These are phyloP conservation scores for Limonium bicolor DNA, from an alignment of 148 eudicot species.

Conservation along the genomic window DNA sequence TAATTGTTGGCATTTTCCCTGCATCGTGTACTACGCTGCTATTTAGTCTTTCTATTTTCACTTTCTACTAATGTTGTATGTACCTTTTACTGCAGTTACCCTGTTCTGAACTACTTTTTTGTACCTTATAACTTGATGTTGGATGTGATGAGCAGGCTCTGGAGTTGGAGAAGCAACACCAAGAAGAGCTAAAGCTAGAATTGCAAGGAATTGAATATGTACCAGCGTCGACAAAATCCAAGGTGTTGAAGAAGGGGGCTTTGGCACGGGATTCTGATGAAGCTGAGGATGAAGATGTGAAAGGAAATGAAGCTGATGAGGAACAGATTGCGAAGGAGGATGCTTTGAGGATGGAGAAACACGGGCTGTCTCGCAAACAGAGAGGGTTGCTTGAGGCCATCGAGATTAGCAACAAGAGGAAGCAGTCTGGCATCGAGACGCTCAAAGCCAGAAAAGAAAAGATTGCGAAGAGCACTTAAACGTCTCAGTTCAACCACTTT, in stretches of 20 bases:
- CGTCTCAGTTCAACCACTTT: too few relatives aligned
- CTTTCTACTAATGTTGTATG: not conserved
- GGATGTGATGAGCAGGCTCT: too few relatives aligned
- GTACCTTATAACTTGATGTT: slow-evolving; percentile 6
- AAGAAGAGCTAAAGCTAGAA: slow-evolving; percentile 58
- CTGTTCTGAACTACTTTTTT: not conserved
- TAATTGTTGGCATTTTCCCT: not conserved
- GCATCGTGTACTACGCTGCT: not conserved
- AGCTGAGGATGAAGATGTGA: slow-evolving; percentile 4
- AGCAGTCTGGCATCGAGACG: slow-evolving; percentile 14
- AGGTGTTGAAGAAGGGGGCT: too few relatives aligned
- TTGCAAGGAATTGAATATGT: slow-evolving; percentile 20
- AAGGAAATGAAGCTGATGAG: slow-evolving; percentile 8
- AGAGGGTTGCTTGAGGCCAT: slow-evolving; percentile 43
- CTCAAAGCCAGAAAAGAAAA: slow-evolving; percentile 40
- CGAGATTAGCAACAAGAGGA: slow-evolving; percentile 29
- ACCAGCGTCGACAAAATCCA: too few relatives aligned
- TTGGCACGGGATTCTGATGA: slow-evolving; percentile 3
- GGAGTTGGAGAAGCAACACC: slow-evolving; percentile 36
- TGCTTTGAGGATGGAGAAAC: slow-evolving; percentile 25
- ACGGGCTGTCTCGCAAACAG: slow-evolving; percentile 38
- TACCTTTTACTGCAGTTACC: not conserved
- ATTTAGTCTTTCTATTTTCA: not conserved
- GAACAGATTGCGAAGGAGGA: slow-evolving; percentile 33
- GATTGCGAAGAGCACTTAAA: slow-evolving; percentile 7